Base-by-base conservation (phyloP, 768 basidiomycete species). In the Russula brevipes region DNA sequence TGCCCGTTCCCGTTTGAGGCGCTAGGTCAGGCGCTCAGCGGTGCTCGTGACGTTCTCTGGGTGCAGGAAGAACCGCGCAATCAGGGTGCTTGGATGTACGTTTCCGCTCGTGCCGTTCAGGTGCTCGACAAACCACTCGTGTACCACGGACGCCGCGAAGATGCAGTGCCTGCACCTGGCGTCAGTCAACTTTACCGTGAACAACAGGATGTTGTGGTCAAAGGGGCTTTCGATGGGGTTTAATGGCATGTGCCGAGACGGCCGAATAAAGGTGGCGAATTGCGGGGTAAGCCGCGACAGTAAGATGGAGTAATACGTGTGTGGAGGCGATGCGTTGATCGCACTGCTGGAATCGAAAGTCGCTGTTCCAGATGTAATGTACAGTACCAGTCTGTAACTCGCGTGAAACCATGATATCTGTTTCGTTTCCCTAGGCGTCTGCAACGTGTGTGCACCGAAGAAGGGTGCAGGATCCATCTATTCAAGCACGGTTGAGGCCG, bases 11-110 rank as follows among this genome's bases (percentile, higher is more conserved):
- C 94, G 0, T 93, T 91, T 72, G 60, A 71, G 0, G 75, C 76
- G 30, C 74, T 94, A 0, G 70, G 72, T 4, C 69, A 76, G 3
- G 76, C 76, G 1, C 73, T 95, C 38, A 53, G 66, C 45, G 58
- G 70, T 17, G 80, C 74, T 0, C 65, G 68, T 4, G 80, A 84
- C 57, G 70, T 81, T 38, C 50, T 81, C 8, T 96, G 89, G 85
- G 77, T 91, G 17, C 94, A 97, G 72, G 94, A 95, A 70, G 94
- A 95, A 70, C 87, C 93, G 3, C 82, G 78, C 71, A 96, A 97
- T 71, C 93, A 95, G 73, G 94, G 94, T 2, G 83, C 88, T 2
- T 94, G 81, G 78, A 72, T 76, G 12, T 88, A 91, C 74, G 87
- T 91, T 47, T 73, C 72, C 42, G 77, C 77, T 1, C 77, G 92